Base-by-base conservation (phyloP, 1,139 yeast genomes). In the Yamadazyma dendronema region DNA sequence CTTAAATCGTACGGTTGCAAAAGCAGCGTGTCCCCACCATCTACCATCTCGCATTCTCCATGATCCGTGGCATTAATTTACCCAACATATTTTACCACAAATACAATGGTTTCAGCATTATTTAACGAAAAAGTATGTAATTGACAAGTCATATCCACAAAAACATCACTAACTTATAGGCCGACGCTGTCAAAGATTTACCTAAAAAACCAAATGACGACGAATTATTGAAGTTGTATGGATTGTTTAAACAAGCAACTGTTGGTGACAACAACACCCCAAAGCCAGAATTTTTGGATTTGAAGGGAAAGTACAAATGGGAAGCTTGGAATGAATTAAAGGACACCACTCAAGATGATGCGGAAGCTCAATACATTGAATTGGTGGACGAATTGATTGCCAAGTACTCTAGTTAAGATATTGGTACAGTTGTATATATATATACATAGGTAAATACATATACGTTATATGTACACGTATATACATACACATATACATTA, bases 261-360 rank as follows among this genome's bases (percentile, higher is more conserved):
- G 84, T 83, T 42, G 98, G 98, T 50, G 98, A 92, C 77, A 86
- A 86, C 74, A 76, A 73, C 62, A 84, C 95, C 44, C 68, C 79
- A 42, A 84, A 84, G 65, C 86, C 95, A 39, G 95, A 96, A 47
- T 68, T 86, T 47, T 87, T 90, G 64, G 95, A 90, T 69, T 77
- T 92, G 69, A 86, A 85, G 73, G 97, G 92, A 53, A 90, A 92
- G 69, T 86, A 86, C 79, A 92, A 92, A 77, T 92, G 97, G 97
- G 90, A 88, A 62, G 77, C 97, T 13, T 92, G 98, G 98, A 84
- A 82, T 56, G 82, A 81, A 53, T 72, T 83, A 55, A 84, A 87
- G 71, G 98, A 97, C 40, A 77, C 77, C 42, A 65, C 88, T 37
- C 86, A 84, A 65, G 95, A 81, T 52, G 97, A 89, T 23, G 99